phyloP scores from a whole-genome alignment of 495 filamentous ascomycete species.

The Amphirosellinia nigrospora region DNA sequence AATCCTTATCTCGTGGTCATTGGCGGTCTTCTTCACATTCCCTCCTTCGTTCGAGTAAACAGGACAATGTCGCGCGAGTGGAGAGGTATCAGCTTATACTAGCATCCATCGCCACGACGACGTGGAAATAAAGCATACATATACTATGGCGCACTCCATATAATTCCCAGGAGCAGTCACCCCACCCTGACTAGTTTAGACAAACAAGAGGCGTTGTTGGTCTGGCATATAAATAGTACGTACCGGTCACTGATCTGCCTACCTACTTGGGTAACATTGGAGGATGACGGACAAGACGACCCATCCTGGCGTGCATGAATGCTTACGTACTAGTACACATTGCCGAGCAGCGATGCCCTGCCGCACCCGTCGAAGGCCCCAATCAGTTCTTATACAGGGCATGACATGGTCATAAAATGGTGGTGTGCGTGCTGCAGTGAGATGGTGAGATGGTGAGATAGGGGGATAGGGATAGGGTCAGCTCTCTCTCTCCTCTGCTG shows the following conservation, averaged over 20 bases:
- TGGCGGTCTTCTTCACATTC: not conserved
- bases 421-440: slow-evolving; percentile 1
- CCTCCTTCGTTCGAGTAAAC: slow-evolving; percentile 1
- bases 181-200: slow-evolving; percentile 16
- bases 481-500: not conserved
- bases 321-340: slow-evolving; percentile 8
- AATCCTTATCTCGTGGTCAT: not conserved
- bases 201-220: slow-evolving; percentile 4
- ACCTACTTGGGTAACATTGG: slow-evolving; percentile 10
- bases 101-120: not conserved
- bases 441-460: too few relatives aligned
- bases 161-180: slow-evolving; percentile 10
- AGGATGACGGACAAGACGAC: slow-evolving; percentile 19
- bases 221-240: slow-evolving; percentile 6
- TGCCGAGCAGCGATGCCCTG: not conserved
- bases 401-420: not conserved
- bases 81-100: slow-evolving; percentile 1
- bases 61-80: not conserved
- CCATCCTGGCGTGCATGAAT: slow-evolving; percentile 15
- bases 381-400: not conserved
- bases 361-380: not conserved
- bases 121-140: slow-evolving; percentile 15
- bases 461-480: slow-evolving; percentile 9
- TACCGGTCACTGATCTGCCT: slow-evolving; percentile 6
- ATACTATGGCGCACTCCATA: slow-evolving; percentile 11